Evolutionary conservation across 768 basidiomycete genomes (phyloP).

Genomic region (Chalciporus pseudorubinellus): DNA sequence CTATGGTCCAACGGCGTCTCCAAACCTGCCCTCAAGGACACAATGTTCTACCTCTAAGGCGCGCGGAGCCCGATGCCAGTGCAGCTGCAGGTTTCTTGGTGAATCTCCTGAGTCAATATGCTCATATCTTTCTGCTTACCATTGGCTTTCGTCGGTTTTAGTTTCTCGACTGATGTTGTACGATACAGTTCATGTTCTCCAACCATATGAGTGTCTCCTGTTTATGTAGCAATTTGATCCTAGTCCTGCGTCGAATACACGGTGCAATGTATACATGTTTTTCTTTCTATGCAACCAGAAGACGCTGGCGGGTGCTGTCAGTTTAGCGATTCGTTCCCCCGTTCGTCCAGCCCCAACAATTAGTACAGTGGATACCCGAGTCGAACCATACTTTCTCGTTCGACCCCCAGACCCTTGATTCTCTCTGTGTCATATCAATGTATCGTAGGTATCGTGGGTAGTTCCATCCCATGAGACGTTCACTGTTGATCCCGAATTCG

Average conservation of each 20-base stretch:
- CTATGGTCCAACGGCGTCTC: slow-evolving; percentile 59
- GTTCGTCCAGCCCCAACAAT: too few species aligned
- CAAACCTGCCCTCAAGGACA: slow-evolving; percentile 51
- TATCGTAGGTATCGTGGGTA: slow-evolving; percentile 9
- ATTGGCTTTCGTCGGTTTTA: not conserved
- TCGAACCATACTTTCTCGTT: too few species aligned
- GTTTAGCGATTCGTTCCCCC: too few species aligned
- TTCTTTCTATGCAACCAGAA: too few species aligned
- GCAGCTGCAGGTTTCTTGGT: not conserved
- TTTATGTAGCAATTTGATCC: not conserved
- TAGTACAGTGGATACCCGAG: too few species aligned
- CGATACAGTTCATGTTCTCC: not conserved
- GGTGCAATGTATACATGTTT: not conserved
- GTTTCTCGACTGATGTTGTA: not conserved
- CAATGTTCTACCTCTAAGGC: slow-evolving; percentile 73
- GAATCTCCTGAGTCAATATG: not conserved
- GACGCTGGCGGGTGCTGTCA: too few species aligned
- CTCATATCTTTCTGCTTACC: not conserved
- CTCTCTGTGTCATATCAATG: not conserved
- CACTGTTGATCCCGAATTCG: slow-evolving; percentile 13
- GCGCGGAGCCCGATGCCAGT: not conserved
- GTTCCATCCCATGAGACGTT: not conserved
- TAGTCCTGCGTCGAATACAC: too few species aligned
- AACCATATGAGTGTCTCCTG: too few species aligned
- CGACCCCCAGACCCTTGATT: not conserved